phyloP scores from a whole-genome alignment of 768 basidiomycete species.

The Calocera viscosa region DNA sequence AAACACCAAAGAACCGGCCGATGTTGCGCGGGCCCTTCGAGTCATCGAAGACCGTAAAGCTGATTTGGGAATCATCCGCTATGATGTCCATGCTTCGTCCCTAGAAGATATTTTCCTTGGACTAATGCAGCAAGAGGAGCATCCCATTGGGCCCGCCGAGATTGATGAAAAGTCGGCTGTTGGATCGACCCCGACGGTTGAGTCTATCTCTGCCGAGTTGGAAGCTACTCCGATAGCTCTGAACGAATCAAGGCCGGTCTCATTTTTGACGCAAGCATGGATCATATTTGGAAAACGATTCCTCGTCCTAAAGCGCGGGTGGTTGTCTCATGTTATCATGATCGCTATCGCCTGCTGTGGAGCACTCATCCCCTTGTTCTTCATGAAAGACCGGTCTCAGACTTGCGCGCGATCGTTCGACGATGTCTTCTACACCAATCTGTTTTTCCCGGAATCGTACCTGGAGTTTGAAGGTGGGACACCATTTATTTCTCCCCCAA shows the following conservation, averaged over 20 bases:
- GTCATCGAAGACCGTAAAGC: constrained; percentile 38
- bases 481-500: constrained; percentile 44
- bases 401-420: constrained; percentile 38
- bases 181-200: constrained; percentile 34
- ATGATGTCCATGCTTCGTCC: constrained; percentile 58
- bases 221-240: constrained; percentile 22
- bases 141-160: constrained; percentile 8
- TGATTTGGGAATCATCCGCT: constrained; percentile 35
- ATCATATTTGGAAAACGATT: constrained; percentile 64
- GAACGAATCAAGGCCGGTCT: constrained; percentile 17
- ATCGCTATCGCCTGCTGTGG: constrained; percentile 48
- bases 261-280: constrained; percentile 50
- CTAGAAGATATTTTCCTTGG: constrained; percentile 74
- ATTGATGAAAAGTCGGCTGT: constrained; percentile 16
- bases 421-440: constrained; percentile 31
- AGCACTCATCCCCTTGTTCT: constrained; percentile 53
- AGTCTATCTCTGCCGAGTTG: constrained; percentile 29
- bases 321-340: constrained; percentile 48
- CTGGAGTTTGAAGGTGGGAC: constrained; percentile 22
- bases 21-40: constrained; percentile 45
- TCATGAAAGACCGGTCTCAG: constrained; percentile 40
- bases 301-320: constrained; percentile 51
- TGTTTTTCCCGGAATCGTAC: constrained; percentile 42
- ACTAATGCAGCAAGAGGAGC: constrained; percentile 36
- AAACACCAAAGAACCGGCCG: constrained; percentile 42